Evolutionary conservation across 2,329 filamentous ascomycete species (phyloP), one percentile per base, ranked within the genome.

Genomic region (Cytospora piceicola): DNA sequence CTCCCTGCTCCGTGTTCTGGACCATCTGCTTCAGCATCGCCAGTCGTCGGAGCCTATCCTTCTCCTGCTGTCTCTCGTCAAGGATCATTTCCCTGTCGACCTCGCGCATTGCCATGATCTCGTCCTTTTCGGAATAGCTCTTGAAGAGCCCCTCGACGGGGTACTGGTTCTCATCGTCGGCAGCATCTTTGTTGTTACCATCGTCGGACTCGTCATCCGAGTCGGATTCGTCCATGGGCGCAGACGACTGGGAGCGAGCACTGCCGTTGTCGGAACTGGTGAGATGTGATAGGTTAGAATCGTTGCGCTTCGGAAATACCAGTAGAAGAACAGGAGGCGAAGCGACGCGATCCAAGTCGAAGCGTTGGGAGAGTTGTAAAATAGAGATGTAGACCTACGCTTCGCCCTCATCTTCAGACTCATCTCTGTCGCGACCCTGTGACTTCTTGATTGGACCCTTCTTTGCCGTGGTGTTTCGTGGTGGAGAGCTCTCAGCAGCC

Each of bases 41-140:
- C 73, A 95, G 93, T 78, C 97, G 94, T 67, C 90, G 87, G 71
- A 91, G 89, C 61, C 89, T 88, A 73, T 95, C 91, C 65, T 94
- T 89, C 75, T 95, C 89, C 72, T 92, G 88, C 42, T 90, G 90
- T 70, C 95, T 92, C 71, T 96, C 70, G 27, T 70, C 94, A 8
- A 99, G 85, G 54, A 97, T 89, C 75, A 93, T 88, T 77, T 99
- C 95, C 69, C 94, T 90, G 74, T 96, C 89, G 60, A 98, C 89
- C 79, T 98, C 94, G 34, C 93, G 90, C 85, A 97, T 88, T 64
- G 83, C 86, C 85, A 95, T 89, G 68, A 99, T 95, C 60, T 90
- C 83, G 9, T 84, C 84, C 77, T 92, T 94, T 74, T 95, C 92
- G 49, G 87, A 83, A 54, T 88, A 83, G 70, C 87, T 91, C 72